Evolutionary conservation across 73 alveolate genomes (phyloP).

Genomic region (Symbiodinium natans): DNA sequence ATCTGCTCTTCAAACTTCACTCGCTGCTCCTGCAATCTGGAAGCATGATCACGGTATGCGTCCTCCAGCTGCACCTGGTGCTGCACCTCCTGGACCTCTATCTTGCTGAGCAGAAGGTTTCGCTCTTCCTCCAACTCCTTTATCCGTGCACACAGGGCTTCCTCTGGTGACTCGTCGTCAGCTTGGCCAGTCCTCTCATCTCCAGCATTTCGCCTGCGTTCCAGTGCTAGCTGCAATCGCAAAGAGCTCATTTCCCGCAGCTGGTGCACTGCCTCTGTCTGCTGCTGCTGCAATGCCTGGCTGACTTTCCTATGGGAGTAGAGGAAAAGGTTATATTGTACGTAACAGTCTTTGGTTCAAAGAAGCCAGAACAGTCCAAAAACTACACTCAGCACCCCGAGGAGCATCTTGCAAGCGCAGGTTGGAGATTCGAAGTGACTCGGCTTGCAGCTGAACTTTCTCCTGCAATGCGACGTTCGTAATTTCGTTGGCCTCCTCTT

Average conservation of each 20-base stretch:
- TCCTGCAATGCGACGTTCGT: neutral
- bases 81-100: neutral
- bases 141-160: neutral
- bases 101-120: slow-evolving; percentile 1
- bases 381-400: neutral
- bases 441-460: neutral
- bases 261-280: neutral
- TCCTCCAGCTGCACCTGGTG: slow-evolving; percentile 13
- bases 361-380: too few relatives aligned
- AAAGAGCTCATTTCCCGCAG: neutral
- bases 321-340: too few relatives aligned
- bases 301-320: too few relatives aligned
- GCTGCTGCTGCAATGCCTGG: slow-evolving; percentile 10
- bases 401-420: neutral
- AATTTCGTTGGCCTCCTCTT: neutral
- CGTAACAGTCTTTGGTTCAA: too few relatives aligned
- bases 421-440: neutral
- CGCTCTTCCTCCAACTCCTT: slow-evolving; percentile 3
- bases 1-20: neutral
- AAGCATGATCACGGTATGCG: neutral
- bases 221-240: neutral
- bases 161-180: neutral
- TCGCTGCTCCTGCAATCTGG: neutral
- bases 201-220: neutral
- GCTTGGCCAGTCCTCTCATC: neutral